Percentiles rank a stretch among this genome's conserved stretches.
phyloP scores from a whole-genome alignment of 2,329 filamentous ascomycete genomes.

The Diplodia mutila region DNA sequence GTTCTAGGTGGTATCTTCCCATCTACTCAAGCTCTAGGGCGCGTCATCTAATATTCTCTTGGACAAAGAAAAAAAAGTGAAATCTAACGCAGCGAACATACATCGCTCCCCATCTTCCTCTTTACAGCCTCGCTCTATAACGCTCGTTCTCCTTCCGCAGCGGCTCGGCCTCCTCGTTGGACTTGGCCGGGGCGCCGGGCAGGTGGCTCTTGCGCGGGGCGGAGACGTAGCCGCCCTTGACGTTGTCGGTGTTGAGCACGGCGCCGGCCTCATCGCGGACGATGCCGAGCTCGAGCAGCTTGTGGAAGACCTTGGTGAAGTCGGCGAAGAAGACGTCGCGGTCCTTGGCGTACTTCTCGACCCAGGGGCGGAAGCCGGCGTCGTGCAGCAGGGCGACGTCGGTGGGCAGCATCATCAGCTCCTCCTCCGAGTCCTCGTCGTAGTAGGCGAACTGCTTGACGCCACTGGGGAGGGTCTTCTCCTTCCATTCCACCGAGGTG shows the following conservation, averaged over 20 bases:
- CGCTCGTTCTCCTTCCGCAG: slow-evolving; percentile 47
- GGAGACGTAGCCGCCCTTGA: slow-evolving; percentile 59
- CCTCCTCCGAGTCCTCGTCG: slow-evolving; percentile 60
- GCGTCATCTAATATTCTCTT: neutral
- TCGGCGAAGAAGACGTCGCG: slow-evolving; percentile 66
- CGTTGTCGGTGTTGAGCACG: slow-evolving; percentile 61
- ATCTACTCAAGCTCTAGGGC: neutral
- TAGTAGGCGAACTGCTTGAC: slow-evolving; percentile 62
- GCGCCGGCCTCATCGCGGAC: slow-evolving; percentile 56
- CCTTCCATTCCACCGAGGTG: slow-evolving; percentile 57
- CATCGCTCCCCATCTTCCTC: no score
- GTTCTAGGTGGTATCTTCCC: slow-evolving; percentile 22
- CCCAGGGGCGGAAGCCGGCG: slow-evolving; percentile 58
- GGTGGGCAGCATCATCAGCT: slow-evolving; percentile 69
- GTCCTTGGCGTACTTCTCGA: slow-evolving; percentile 62
- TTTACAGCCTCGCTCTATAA: slow-evolving; percentile 46
- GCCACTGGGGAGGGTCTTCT: slow-evolving; percentile 57
- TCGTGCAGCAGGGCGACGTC: slow-evolving; percentile 64
- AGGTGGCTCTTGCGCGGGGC: slow-evolving; percentile 60
- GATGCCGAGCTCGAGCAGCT: slow-evolving; percentile 65
- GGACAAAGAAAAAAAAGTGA: no score
- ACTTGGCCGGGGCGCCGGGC: slow-evolving; percentile 39
- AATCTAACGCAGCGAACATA: neutral
- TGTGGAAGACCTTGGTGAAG: slow-evolving; percentile 62
- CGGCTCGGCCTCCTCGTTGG: slow-evolving; percentile 47